phyloP scores from a whole-genome alignment of 352 stramenopile species.

The Phytopythium helicoides region DNA sequence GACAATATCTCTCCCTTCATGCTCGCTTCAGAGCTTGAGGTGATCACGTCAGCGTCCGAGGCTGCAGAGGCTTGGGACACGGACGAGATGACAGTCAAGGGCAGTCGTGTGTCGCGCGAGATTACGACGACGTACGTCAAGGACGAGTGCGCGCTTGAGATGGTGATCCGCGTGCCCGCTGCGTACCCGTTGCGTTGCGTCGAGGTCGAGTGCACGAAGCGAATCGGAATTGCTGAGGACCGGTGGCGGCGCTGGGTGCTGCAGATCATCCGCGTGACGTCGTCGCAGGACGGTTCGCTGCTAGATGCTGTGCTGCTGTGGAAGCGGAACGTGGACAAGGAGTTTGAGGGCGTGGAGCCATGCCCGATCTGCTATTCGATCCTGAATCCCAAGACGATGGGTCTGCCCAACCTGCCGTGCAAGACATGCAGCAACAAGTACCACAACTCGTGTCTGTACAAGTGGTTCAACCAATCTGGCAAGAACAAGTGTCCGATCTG shows the following conservation, averaged over 20 bases:
- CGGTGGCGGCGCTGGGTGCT: conserved; percentile 92
- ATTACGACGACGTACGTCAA: conserved; percentile 93
- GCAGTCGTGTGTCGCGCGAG: conserved; percentile 83
- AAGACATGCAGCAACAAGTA: conserved; percentile 93
- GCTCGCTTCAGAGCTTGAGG: conserved; percentile 66
- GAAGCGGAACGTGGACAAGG: conserved; percentile 92
- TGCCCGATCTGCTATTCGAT: conserved; percentile 93
- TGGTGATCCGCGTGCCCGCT: conserved; percentile 85
- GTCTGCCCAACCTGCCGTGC: conserved; percentile 83
- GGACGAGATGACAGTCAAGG: conserved; percentile 86
- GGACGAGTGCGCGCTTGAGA: conserved; percentile 90
- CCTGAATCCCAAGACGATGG: conserved; percentile 90
- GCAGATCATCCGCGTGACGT: conserved; percentile 90
- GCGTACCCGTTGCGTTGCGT: conserved; percentile 90
- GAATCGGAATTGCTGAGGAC: conserved; percentile 89
- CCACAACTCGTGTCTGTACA: conserved; percentile 93
- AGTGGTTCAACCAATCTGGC: conserved; percentile 93
- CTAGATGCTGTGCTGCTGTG: conserved; percentile 90
- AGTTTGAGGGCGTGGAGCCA: conserved; percentile 91
- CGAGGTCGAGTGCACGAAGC: conserved; percentile 90
- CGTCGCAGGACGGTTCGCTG: conserved; percentile 87
- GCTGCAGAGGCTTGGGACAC: conserved; percentile 55
- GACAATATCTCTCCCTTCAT: conserved; percentile 84
- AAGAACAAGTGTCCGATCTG: conserved; percentile 94
- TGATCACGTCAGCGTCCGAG: conserved; percentile 65